Percentiles rank a stretch among this genome's conserved stretches.
phyloP scores from a whole-genome alignment of 176 grass and related monocot genomes.

The Panicum miliaceum region DNA sequence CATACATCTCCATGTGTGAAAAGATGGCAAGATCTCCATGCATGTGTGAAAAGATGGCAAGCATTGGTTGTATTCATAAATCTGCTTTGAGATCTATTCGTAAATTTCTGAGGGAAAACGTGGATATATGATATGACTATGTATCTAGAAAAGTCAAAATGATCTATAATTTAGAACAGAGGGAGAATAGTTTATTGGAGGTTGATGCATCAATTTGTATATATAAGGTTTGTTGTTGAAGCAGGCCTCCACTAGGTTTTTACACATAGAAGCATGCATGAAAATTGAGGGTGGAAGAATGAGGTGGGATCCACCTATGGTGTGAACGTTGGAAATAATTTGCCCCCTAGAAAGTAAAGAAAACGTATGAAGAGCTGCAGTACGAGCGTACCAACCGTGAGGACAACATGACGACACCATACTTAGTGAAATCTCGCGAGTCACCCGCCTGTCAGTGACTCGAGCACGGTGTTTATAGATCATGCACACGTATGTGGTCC shows the following conservation, averaged over 20 bases:
- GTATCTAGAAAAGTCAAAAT: no score
- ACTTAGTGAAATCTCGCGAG: background rate
- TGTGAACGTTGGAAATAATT: background rate
- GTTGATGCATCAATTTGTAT: background rate
- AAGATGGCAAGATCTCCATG: background rate
- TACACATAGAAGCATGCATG: background rate
- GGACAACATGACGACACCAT: background rate
- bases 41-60: background rate
- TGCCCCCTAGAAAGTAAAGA: no score
- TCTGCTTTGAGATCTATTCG: no score
- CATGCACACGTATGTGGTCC: background rate
- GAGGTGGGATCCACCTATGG: background rate
- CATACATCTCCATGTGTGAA: background rate
- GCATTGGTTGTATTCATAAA: background rate
- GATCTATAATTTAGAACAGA: no score
- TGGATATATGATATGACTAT: no score
- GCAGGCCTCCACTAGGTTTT: background rate
- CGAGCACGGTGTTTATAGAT: background rate
- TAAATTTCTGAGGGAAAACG: no score
- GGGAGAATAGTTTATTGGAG: background rate
- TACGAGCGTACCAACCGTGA: background rate
- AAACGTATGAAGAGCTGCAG: no score
- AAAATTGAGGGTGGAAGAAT: background rate
- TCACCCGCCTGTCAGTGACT: background rate
- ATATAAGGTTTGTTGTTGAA: background rate